Percentiles rank a stretch among this genome's conserved stretches.
Evolutionary conservation across 495 filamentous ascomycete species (phyloP).

Genomic region (Aspergillus sparsus): DNA sequence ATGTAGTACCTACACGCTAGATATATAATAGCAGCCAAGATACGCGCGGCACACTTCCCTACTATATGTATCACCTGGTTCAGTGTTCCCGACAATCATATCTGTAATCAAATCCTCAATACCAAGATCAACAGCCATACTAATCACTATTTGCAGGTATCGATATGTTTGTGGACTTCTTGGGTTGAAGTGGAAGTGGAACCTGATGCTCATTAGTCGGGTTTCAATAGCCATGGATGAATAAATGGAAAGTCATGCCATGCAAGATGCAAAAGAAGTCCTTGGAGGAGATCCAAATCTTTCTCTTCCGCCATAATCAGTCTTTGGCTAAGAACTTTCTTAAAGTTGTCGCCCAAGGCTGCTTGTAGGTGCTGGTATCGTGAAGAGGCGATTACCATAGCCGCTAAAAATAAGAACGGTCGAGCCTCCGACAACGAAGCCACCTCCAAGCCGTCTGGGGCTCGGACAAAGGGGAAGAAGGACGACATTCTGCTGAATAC

Average conservation of each 20-base stretch:
- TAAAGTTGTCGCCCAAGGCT: not conserved
- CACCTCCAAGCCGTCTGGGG: not conserved
- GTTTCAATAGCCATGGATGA: not conserved
- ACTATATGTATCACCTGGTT: not conserved
- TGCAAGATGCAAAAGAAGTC: conserved; percentile 6
- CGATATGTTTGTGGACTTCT: conserved; percentile 9
- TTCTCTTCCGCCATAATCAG: conserved; percentile 4
- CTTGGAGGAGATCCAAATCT: conserved; percentile 8
- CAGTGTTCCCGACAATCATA: not conserved
- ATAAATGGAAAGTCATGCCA: not conserved
- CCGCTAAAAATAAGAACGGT: conserved; percentile 3
- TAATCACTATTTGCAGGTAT: conserved; percentile 9
- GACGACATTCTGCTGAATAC: not conserved
- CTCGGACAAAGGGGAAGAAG: conserved; percentile 5
- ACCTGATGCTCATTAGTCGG: not conserved
- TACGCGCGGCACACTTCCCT: conserved; percentile 5
- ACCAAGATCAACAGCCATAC: conserved; percentile 5
- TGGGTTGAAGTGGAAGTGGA: conserved; percentile 10
- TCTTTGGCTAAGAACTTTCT: not conserved
- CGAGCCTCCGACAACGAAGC: not conserved
- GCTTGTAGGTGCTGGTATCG: not conserved
- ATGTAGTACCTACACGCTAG: not conserved
- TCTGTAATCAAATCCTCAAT: not conserved
- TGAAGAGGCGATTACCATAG: not conserved
- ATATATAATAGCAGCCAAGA: conserved; percentile 11